Conservation (phyloP, 2,329 filamentous ascomycete species). For the Colletotrichum melonis region DNA sequence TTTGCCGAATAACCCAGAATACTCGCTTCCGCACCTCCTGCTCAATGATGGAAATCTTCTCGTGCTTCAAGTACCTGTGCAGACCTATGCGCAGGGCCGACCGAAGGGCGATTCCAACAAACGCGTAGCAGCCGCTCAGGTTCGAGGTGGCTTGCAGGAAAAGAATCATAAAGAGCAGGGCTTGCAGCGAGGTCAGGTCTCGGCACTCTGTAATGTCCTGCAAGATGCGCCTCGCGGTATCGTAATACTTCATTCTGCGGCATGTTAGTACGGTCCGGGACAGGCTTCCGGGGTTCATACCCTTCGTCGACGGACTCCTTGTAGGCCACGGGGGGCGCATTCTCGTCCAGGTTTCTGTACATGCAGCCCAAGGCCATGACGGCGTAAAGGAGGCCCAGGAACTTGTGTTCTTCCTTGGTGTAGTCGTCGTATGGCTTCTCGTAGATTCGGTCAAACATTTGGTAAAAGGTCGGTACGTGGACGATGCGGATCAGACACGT, state of each 20-base stretch:
- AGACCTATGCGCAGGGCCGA: slow-evolving; percentile 82
- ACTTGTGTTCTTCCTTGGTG: slow-evolving; percentile 73
- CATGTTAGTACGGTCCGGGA: slow-evolving; percentile 37
- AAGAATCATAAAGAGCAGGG: slow-evolving; percentile 82
- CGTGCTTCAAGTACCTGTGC: slow-evolving; percentile 77
- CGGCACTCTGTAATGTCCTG: slow-evolving; percentile 76
- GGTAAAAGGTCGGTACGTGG: slow-evolving; percentile 84
- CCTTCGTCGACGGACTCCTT: slow-evolving; percentile 66
- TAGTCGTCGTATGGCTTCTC: slow-evolving; percentile 72
- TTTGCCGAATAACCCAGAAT: slow-evolving; percentile 76
- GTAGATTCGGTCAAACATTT: slow-evolving; percentile 82
- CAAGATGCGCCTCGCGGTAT: slow-evolving; percentile 73
- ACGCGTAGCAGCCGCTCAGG: slow-evolving; percentile 82
- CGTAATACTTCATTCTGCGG: slow-evolving; percentile 79
- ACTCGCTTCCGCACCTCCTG: slow-evolving; percentile 72
- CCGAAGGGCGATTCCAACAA: slow-evolving; percentile 81
- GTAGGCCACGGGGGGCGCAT: slow-evolving; percentile 60
- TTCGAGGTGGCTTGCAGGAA: slow-evolving; percentile 85
- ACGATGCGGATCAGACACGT: slow-evolving; percentile 75
- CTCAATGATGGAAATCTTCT: slow-evolving; percentile 71
- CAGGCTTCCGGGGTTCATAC: slow-evolving; percentile 51
- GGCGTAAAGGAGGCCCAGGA: slow-evolving; percentile 77
- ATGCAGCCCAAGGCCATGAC: slow-evolving; percentile 79
- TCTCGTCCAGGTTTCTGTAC: slow-evolving; percentile 70
- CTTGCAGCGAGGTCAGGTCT: slow-evolving; percentile 79